phyloP scores from a whole-genome alignment of 2,329 filamentous ascomycete species.

The Botrytis elliptica region DNA sequence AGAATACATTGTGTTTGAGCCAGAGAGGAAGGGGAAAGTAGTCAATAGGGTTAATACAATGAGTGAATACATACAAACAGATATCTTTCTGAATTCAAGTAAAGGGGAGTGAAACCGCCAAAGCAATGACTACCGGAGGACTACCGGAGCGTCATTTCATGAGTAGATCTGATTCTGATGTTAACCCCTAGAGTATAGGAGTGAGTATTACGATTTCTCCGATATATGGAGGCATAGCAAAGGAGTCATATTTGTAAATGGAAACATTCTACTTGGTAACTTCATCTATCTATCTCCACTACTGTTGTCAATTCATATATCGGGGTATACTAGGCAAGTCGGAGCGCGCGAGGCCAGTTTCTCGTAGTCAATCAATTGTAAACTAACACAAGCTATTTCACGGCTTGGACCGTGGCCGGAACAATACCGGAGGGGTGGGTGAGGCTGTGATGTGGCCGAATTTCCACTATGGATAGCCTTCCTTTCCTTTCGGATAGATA shows the following conservation, averaged over 20 bases:
- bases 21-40: background rate
- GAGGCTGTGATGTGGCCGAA: slow-evolving; percentile 7
- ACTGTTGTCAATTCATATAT: background rate
- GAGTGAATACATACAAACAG: background rate
- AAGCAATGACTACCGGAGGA: background rate
- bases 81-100: background rate
- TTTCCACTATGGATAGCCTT: background rate
- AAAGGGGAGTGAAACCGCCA: background rate
- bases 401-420: slow-evolving; percentile 4
- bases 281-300: background rate
- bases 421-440: background rate
- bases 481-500: slow-evolving; percentile 3
- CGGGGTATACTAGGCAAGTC: background rate
- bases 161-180: background rate
- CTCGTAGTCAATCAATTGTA: background rate
- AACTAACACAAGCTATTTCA: background rate
- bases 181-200: background rate
- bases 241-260: background rate
- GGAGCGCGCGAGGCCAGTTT: background rate
- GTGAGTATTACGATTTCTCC: background rate
- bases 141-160: background rate
- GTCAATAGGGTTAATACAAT: background rate
- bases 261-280: background rate
- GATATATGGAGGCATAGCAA: background rate
- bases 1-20: background rate